Conservation (phyloP, 129 eudicot species). For the Lonicera japonica region DNA sequence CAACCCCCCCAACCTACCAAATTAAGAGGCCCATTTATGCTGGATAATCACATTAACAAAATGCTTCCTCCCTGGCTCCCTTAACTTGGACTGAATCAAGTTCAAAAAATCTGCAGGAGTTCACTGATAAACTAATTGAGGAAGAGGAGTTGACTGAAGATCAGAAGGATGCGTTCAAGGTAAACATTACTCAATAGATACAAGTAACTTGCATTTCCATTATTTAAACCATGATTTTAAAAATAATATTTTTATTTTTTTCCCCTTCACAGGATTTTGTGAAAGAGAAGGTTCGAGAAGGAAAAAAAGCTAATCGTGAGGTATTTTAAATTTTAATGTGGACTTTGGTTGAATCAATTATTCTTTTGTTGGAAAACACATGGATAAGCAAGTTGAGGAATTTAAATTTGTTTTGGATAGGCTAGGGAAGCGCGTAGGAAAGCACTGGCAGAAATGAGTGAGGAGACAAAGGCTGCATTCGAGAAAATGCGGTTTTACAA, state of each 20-base stretch:
- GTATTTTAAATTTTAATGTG: slow-evolving; percentile 25
- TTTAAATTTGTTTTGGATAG: slow-evolving; percentile 20
- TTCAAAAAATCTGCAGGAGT: slow-evolving; percentile 39
- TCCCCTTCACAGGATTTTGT: slow-evolving; percentile 44
- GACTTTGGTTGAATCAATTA: no score
- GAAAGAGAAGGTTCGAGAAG: slow-evolving; percentile 79
- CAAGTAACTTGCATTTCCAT: background rate
- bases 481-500: slow-evolving; percentile 80
- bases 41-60: no score
- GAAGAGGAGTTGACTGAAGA: slow-evolving; percentile 65
- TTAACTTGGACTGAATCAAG: no score
- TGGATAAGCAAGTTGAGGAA: background rate
- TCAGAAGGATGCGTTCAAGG: slow-evolving; percentile 82
- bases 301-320: slow-evolving; percentile 81
- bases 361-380: background rate
- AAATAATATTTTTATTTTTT: no score
- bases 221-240: background rate
- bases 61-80: no score
- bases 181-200: slow-evolving; percentile 10
- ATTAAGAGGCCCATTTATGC: no score
- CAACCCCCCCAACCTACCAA: no score
- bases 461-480: slow-evolving; percentile 61
- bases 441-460: slow-evolving; percentile 60
- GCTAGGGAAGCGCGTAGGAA: slow-evolving; percentile 81
- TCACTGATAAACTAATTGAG: slow-evolving; percentile 56